Evolutionary conservation across 2,329 filamentous ascomycete genomes (phyloP).

Genomic region (Colletotrichum noveboracense): DNA sequence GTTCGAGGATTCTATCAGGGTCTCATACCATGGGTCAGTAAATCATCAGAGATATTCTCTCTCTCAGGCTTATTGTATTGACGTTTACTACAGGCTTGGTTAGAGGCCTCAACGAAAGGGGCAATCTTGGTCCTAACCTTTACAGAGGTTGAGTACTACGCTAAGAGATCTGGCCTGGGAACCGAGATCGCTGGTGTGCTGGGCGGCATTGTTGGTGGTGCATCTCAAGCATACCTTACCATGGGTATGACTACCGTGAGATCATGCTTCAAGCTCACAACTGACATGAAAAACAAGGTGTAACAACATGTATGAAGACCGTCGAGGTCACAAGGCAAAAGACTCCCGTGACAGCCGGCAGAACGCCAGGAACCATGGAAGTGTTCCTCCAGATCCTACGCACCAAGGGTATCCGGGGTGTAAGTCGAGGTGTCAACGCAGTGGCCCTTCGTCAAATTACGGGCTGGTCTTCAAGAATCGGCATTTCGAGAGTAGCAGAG

Average conservation of each 20-base stretch:
- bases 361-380: constrained; percentile 8
- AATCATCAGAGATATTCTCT: rapidly evolving
- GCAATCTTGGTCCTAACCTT: background rate
- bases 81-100: background rate
- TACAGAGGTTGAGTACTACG: background rate
- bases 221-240: constrained; percentile 19
- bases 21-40: constrained; percentile 21
- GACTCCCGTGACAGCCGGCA: background rate
- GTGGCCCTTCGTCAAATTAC: constrained; percentile 19
- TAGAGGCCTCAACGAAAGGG: constrained; percentile 13
- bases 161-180: background rate
- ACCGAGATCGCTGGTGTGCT: constrained; percentile 1
- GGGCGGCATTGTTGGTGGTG: constrained; percentile 18
- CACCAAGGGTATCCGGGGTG: constrained; percentile 17
- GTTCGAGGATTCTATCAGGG: constrained; percentile 19
- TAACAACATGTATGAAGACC: constrained; percentile 23
- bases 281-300: background rate
- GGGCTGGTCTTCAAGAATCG: constrained; percentile 22
- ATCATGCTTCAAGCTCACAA: background rate
- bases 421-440: constrained; percentile 21
- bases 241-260: background rate
- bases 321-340: constrained; percentile 16
- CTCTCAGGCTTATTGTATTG: background rate
- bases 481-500: constrained; percentile 20
- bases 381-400: constrained; percentile 18